Base-by-base conservation (phyloP, 768 basidiomycete genomes). In the Russula sp. region DNA sequence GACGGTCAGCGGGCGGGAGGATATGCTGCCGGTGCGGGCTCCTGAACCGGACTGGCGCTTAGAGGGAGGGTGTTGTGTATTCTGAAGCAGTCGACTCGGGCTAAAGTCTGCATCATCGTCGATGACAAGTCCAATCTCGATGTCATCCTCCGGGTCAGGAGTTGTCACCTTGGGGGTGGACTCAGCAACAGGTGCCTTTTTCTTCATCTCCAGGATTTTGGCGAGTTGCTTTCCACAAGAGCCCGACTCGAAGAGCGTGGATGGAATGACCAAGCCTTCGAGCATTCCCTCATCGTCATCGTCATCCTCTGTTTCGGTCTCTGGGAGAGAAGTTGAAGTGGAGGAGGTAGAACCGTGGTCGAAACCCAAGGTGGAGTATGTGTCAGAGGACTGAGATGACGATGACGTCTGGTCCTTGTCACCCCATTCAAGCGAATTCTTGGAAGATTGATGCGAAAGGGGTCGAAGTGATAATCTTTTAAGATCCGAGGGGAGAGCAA, bases 381-480 rank as follows among this genome's bases (percentile, higher is more conserved):
- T 83, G 72, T 93, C 91, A 27, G 91, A 93, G n/a, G 90, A 92
- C 70, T 89, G 88, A 14, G 89, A 90, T 6, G 89, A 73, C 13
- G 75, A 90, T 5, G 82, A 84, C 1, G 91, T 88, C 50, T 88
- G 84, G 69, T 93, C 89, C 71, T 84, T 89, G 75, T 92, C 90
- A 35, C 87, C 82, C 89, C 90, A 92, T 75, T 91, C 90, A 32
- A 93, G 79, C 0, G 91, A 91, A 55, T 83, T 84, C 76, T 92
- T 92, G 61, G 91, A 92, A 9, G 87, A 81, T 56, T 87, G 84
- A 70, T 91, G 88, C 35, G 88, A 84, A 60, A 86, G 76, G 57
- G 92, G 89, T 47, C 87, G 86, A 48, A 94, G 85, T 20, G 91
- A 93, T 56, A 94, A 82, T 70, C 83, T 84, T 9, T 88, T 90